Evolutionary conservation across 768 basidiomycete genomes (phyloP), one percentile per base, ranked within the genome.

Genomic region (Kwoniella pini): DNA sequence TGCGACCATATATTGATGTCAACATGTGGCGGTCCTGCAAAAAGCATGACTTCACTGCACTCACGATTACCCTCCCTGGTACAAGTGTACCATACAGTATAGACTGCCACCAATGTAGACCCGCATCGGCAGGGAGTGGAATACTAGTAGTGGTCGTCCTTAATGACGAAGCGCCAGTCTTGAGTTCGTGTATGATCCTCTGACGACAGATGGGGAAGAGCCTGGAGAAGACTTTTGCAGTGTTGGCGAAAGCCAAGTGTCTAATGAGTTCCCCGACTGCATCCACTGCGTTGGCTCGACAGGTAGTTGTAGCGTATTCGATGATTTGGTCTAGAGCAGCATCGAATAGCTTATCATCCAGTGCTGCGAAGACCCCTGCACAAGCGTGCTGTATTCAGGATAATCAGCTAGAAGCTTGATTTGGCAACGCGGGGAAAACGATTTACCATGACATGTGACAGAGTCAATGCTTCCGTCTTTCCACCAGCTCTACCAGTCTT

Each of bases 261-360:
- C 87, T 85, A 36, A 97, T 84, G 11, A 97, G 84, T 64, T 93
- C 90, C 0, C 91, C 90, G 65, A 96, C 89, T 2, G 91, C 89
- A 56, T 87, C 83, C 51, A 94, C 90, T n/a, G 90, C 85, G 76
- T 96, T 97, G 40, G 90, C 87, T 70, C 91, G 90, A 2, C 88
- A 88, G 65, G 91, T 92, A 1, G 88, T 86, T n/a, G 88, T 90
- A 0, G 86, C 88, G 72, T 96, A 95, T 54, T 93, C 86, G 69
- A 83, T 88, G 40, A 93, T 86, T 44, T 95, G 82, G 66, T 88
- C 88, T 66, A 97, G 81, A 12, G 90, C 88, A 2, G 88, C 87
- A 28, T 85, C 83, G 27, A 84, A 84, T 21, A 90, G 88, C 11
- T 87, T 86, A 74, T 90, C 88, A 24, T 90, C 85, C 21, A 91